phyloP scores from a whole-genome alignment of 768 basidiomycete genomes.

The Boletellus sp. region DNA sequence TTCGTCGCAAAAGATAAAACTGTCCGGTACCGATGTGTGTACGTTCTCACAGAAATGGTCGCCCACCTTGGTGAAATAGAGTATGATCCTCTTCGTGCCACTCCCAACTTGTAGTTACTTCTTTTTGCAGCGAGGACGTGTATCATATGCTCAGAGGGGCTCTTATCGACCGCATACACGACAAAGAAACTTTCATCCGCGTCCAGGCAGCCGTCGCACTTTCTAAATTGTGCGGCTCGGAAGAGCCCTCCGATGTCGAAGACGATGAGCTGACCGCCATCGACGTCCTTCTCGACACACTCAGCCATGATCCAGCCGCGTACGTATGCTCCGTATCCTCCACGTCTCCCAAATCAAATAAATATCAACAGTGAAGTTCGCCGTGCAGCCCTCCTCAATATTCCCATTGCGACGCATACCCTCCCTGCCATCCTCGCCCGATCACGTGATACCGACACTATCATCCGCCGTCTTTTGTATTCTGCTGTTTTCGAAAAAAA shows the following conservation, averaged over 20 bases:
- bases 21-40: constrained; percentile 76
- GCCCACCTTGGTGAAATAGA: constrained; percentile 80
- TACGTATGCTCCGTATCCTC: constrained; percentile 38
- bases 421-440: constrained; percentile 69
- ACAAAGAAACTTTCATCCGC: constrained; percentile 76
- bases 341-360: neutral
- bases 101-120: neutral
- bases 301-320: constrained; percentile 74
- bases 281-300: constrained; percentile 61
- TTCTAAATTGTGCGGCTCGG: constrained; percentile 69
- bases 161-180: constrained; percentile 68
- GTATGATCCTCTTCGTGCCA: constrained; percentile 41
- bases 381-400: constrained; percentile 67
- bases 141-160: constrained; percentile 58
- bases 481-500: constrained; percentile 49
- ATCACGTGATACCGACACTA: constrained; percentile 73
- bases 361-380: constrained; percentile 72
- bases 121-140: constrained; percentile 61
- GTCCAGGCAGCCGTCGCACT: constrained; percentile 79
- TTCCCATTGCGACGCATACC: constrained; percentile 53
- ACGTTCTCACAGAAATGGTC: constrained; percentile 77
- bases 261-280: constrained; percentile 43
- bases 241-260: constrained; percentile 57
- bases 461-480: constrained; percentile 73
- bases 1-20: constrained; percentile 85